Evolutionary conservation across 2,329 filamentous ascomycete species (phyloP), one percentile per base, ranked within the genome.

Genomic region (Alternaria sp.): DNA sequence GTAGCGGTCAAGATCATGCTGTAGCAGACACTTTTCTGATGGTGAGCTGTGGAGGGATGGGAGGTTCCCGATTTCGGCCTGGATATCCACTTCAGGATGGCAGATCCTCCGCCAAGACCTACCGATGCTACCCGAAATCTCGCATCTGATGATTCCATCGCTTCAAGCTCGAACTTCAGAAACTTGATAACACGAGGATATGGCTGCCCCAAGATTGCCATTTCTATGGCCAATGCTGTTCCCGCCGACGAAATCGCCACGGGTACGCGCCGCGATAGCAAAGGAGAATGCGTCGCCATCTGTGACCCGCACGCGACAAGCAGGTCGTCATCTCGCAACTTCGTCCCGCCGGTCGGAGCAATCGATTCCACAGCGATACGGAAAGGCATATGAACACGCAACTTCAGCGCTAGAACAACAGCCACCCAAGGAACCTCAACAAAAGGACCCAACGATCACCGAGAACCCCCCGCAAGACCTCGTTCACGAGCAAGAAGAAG

Each of bases 191-290:
- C 50, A 52, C 50, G 10, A 51, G 57, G 65, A 51, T 14, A 82
- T 82, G 80, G 76, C 80, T 17, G 68, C 77, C 42, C 80, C 80
- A 13, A 77, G 78, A 41, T 68, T 83, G 44, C 78, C 79, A 26
- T 82, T 82, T 64, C 72, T 82, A 40, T 82, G 80, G 77, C 80
- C 81, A 1, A 76, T 79, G 67, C 71, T 83, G 44, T 80, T 76
- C 51, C 76, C 74, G 45, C 70, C 78, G 1, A 62, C 71, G 7
- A 66, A 62, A 28, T 24, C 69, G 7, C 44, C 65, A 8, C 66
- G 72, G 65, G 51, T 64, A 53, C 40, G 69, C 66, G 14, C 64
- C 50, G 49, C 55, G 21, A 41, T 46, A 53, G n/a, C 40, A n/a
- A 58, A 42, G 23, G 54, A 57, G 3, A 42, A 21, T 67, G 55